These are phyloP conservation scores for Exophiala xenobiotica DNA, from an alignment of 2,329 filamentous ascomycete genomes.

Conservation along the genomic window DNA sequence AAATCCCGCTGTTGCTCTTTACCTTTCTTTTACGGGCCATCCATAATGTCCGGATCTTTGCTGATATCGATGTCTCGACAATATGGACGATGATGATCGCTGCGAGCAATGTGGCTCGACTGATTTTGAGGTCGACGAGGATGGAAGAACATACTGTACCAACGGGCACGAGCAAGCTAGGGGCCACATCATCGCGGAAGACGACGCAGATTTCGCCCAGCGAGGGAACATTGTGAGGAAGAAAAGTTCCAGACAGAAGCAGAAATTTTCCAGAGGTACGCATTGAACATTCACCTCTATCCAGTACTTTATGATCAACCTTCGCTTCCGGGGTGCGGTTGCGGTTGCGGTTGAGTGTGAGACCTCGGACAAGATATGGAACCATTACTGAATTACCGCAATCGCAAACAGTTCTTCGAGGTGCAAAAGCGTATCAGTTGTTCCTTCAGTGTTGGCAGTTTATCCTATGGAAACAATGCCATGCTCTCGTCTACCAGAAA, in stretches of 20 bases:
- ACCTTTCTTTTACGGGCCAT: not conserved
- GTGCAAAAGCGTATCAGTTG: constrained; percentile 69
- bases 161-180: constrained; percentile 29
- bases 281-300: too few species aligned
- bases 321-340: too few species aligned
- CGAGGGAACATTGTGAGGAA: constrained; percentile 57
- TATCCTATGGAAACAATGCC: constrained; percentile 76
- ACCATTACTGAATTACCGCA: too few species aligned
- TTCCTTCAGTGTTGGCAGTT: constrained; percentile 84
- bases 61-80: not conserved
- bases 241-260: constrained; percentile 55
- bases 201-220: constrained; percentile 26
- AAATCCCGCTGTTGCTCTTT: too few species aligned
- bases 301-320: too few species aligned
- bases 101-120: constrained; percentile 27
- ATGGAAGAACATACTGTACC: constrained; percentile 22
- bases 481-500: constrained; percentile 68
- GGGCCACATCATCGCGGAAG: constrained; percentile 18
- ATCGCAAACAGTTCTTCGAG: constrained; percentile 56
- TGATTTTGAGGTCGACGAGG: constrained; percentile 25
- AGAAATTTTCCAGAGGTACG: constrained; percentile 54
- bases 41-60: not conserved
- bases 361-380: too few species aligned
- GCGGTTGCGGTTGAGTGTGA: too few species aligned
- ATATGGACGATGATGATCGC: constrained; percentile 19